Evolutionary conservation across 148 eudicot genomes (phyloP).

Genomic region (Silene latifolia): DNA sequence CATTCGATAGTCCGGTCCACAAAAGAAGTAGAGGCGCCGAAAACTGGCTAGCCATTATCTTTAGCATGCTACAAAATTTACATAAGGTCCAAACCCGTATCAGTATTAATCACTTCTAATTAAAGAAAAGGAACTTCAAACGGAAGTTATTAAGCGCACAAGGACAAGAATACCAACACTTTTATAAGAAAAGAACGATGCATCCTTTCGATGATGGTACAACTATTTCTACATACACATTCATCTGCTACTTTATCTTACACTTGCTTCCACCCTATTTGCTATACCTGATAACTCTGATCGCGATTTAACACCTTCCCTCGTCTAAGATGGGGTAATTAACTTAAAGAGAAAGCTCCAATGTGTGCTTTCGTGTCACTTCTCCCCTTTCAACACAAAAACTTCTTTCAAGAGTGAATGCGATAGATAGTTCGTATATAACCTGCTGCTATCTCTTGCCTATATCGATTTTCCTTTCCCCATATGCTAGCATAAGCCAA

Average conservation of each 20-base stretch:
- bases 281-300: conserved; percentile 15
- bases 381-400: neutral
- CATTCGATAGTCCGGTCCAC: too few species aligned
- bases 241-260: conserved; percentile 27
- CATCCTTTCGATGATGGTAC: conserved; percentile 23
- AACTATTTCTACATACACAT: conserved; percentile 30
- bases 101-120: neutral
- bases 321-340: neutral
- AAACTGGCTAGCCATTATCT: too few species aligned
- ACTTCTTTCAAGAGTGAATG: conserved; percentile 2
- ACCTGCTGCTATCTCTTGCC: conserved; percentile 7
- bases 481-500: conserved; percentile 17
- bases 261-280: conserved; percentile 22
- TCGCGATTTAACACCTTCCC: neutral
- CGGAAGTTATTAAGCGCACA: conserved; percentile 6
- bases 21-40: too few species aligned
- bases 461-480: neutral
- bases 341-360: neutral
- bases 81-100: neutral
- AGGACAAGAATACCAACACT: conserved; percentile 16
- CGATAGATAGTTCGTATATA: neutral
- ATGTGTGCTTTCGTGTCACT: conserved; percentile 5
- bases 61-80: too few species aligned
- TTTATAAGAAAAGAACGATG: conserved; percentile 21
- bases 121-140: conserved; percentile 15